Evolutionary conservation across 148 eudicot genomes (phyloP), one percentile per base, ranked within the genome.

Genomic region (Diospyros lotus): DNA sequence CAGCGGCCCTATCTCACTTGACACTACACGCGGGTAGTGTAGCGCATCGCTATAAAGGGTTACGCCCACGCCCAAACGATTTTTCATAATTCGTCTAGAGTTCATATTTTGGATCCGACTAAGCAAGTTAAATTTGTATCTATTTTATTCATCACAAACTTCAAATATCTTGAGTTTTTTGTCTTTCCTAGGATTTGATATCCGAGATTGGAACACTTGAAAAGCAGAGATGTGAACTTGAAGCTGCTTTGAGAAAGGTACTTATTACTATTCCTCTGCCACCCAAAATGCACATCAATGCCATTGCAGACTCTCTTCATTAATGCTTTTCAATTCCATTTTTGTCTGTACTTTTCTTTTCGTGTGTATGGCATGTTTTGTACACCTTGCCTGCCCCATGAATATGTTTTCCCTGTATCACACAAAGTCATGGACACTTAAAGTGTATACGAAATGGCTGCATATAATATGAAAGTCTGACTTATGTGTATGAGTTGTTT

Each of bases 211-310:
- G 74, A 68, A 15, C 9, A 6, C 83, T 87, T 71, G 86, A 84
- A 73, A 76, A 64, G 71, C 84, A 71, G 72, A 87, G 75, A 76
- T 83, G 79, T 46, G 86, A 80, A 55, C 83, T 87, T 50, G 88
- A 87, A 73, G 75, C 73, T 53, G 72, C 77, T 80, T 58, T 87
- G 11, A 73, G 66, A 68, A 87, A 75, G 86, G 90, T 87, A 78
- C 17, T 41, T 66, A 8, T 55, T 63, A 43, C 42, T 14, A 68
- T 62, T 50, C 15, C 68, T 6, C 18, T 69, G 8, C 43, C 14
- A 17, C 58, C 76, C 42, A 15, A 7, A 41, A 69, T 7, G 48
- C 58, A 45, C 55, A 61, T 44, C 2, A 56, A 28, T 40, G 38
- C 46, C 54, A 70, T 55, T n/a, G 28, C 43, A 54, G 62, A 15